Base-by-base conservation (phyloP, 2,329 filamentous ascomycete species). In the Beauveria sp. region DNA sequence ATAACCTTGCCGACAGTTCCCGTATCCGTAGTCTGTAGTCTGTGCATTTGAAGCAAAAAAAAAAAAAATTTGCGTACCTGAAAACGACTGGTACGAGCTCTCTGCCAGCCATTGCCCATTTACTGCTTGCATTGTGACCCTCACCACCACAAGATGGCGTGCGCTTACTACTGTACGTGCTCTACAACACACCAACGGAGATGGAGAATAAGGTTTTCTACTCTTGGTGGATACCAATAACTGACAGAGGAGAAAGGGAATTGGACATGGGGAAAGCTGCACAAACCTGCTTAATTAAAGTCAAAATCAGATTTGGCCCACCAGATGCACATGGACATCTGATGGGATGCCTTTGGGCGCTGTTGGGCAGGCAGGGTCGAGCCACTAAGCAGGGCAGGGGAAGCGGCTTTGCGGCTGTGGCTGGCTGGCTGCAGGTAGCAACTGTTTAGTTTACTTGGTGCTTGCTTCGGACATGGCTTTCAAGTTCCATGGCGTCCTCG, bases 271-370 rank as follows among this genome's bases (percentile, higher is more conserved):
- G 34, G 6, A 31, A 28, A 50, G 28, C 16, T 31, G 43, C 12
- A 49, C 18, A 58, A 59, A 59, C 56, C 22, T 59, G 18, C 42
- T 43, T 51, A 12, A 22, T 50, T 6, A 34, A 42, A 49, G 45
- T 50, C 31, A 31, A 50, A 59, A n/a, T 51, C 56, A 45, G 56
- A 59, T 51, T 50, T 22, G 56, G 31, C 55, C 45, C 55, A 58
- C 55, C 40, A 26, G 14, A 58, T 28, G 45, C 16, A 14, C 43
- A 26, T 57, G n/a, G 26, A 34, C 54, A 58, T 58, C 45, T 51
- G 56, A 51, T 43, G 20, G 45, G 42, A 50, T 42, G 55, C 28
- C 18, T 28, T 34, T 40, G 43, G 55, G 43, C 55, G 43, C 43
- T 48, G 43, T 38, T 49, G 54, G 52, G 38, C 24, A 24, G 26